A percentile compares a stretch with the other conserved stretches of the same genome.
Evolutionary conservation across 345 rosid genomes (phyloP).

Genomic region (Clarkia xantiana): DNA sequence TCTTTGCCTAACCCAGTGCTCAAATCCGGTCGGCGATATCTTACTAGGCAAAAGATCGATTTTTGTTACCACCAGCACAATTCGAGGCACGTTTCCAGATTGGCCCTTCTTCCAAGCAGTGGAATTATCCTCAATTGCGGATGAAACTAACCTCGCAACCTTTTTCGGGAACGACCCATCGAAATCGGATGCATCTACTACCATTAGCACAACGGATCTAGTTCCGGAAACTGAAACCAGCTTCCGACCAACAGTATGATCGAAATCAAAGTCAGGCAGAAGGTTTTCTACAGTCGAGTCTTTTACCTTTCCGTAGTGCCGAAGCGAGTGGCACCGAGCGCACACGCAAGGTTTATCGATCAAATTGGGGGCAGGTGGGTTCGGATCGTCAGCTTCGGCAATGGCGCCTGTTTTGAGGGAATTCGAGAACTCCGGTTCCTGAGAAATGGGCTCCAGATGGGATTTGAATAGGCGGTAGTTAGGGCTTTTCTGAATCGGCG

Average conservation of each 20-base stretch:
- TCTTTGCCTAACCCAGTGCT: conserved; percentile 79
- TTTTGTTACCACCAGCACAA: conserved; percentile 73
- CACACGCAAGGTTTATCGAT: conserved; percentile 55
- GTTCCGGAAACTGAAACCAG: conserved; percentile 49
- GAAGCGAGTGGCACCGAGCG: conserved; percentile 75
- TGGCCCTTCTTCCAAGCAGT: conserved; percentile 71
- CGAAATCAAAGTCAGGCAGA: conserved; percentile 86
- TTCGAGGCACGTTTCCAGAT: conserved; percentile 70
- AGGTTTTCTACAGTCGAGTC: conserved; percentile 72
- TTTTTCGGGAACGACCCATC: conserved; percentile 81
- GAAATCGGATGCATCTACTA: conserved; percentile 80
- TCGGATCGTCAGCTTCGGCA: conserved; percentile 18
- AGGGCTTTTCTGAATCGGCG: conserved; percentile 28
- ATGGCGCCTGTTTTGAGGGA: conserved; percentile 50
- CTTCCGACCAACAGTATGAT: conserved; percentile 66
- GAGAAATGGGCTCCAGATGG: conserved; percentile 37
- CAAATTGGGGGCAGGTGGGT: conserved; percentile 2
- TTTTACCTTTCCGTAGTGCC: conserved; percentile 80
- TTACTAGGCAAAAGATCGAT: conserved; percentile 71
- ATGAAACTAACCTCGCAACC: conserved; percentile 63
- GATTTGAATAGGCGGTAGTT: conserved; percentile 13
- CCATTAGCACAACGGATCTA: conserved; percentile 67
- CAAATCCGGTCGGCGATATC: conserved; percentile 53
- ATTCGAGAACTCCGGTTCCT: conserved; percentile 38
- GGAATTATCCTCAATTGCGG: conserved; percentile 50